Evolutionary conservation across 495 filamentous ascomycete genomes (phyloP), one percentile per base, ranked within the genome.

Genomic region (Sabuloglossum arenarium): DNA sequence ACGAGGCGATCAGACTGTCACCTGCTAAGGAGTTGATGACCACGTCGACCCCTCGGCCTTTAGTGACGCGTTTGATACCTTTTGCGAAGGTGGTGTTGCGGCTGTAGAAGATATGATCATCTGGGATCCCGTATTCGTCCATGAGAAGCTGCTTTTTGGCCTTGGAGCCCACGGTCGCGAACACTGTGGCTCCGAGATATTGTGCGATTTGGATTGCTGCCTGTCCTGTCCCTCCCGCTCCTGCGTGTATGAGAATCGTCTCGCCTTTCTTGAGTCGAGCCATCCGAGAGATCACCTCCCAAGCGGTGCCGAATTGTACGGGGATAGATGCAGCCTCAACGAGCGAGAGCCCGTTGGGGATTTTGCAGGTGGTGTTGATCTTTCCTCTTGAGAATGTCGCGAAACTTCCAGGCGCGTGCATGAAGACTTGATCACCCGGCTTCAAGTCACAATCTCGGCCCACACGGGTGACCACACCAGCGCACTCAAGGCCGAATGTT

Each of bases 41-140:
- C 3, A 76, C 63, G 53, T 83, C 77, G 3, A 82, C 77, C 0
- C 81, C 80, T 6, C 65, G 59, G n/a, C 73, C 71, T 30, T 66
- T 54, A 1, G 79, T 84, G 11, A 66, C 64, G 0, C 63, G 53
- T 21, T 72, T 61, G 0, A 79, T 59, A 14, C 66, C 72, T 23
- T 68, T 58, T 0, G 67, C 56, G 55, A 77, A 79, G 0, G 68
- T 65, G 1, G 65, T 61, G 31, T 71, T 67, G 16, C 71, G 63
- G 30, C 70, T 75, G 43, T 71, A 70, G 62, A 81, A 76, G 43
- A 80, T 78, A 27, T 70, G 71, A 2, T 71, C 65, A 0, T 68
- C 62, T 0, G 73, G 61, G 45, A 73, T 65, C 3, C 56, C 61
- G 43, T 30, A 39, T 54, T 50, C 55, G 24, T 53, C 58, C 23